These are phyloP conservation scores for Ogataea pini DNA, from an alignment of 805 yeast species.

Conservation along the genomic window DNA sequence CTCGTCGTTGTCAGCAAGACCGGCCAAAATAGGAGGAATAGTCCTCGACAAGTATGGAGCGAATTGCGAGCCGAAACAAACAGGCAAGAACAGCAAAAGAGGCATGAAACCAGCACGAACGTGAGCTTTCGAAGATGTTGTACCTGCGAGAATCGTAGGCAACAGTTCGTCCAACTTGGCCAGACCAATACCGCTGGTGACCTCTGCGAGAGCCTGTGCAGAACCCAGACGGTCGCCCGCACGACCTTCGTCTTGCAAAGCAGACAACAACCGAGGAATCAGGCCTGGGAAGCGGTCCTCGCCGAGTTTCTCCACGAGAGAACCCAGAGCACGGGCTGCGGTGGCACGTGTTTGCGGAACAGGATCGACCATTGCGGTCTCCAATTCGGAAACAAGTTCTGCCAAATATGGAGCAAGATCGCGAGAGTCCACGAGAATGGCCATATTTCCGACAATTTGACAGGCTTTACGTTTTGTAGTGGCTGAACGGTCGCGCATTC, in stretches of 20 bases:
- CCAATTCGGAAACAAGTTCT: constrained; percentile 76
- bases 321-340: constrained; percentile 95
- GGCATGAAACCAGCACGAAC: constrained; percentile 94
- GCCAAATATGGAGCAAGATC: constrained; percentile 85
- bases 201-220: constrained; percentile 96
- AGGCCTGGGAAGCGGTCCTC: constrained; percentile 93
- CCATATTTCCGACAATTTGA: constrained; percentile 98
- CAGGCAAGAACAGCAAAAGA: constrained; percentile 82
- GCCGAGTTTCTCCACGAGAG: constrained; percentile 92
- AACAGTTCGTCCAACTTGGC: constrained; percentile 84
- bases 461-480: constrained; percentile 89
- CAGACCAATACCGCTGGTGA: constrained; percentile 87
- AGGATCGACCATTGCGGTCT: constrained; percentile 96
- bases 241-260: constrained; percentile 73
- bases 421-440: constrained; percentile 85
- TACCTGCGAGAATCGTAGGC: constrained; percentile 74
- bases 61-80: constrained; percentile 89
- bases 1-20: constrained; percentile 88
- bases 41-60: constrained; percentile 83
- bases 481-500: constrained; percentile 94
- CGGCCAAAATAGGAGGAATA: constrained; percentile 88
- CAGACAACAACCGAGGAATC: constrained; percentile 74
- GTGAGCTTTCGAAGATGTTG: constrained; percentile 63
- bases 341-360: constrained; percentile 97
- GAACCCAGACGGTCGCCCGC: constrained; percentile 95